Evolutionary conservation across 805 yeast species (phyloP), one percentile per base, ranked within the genome.

Genomic region (Candida railenensis): DNA sequence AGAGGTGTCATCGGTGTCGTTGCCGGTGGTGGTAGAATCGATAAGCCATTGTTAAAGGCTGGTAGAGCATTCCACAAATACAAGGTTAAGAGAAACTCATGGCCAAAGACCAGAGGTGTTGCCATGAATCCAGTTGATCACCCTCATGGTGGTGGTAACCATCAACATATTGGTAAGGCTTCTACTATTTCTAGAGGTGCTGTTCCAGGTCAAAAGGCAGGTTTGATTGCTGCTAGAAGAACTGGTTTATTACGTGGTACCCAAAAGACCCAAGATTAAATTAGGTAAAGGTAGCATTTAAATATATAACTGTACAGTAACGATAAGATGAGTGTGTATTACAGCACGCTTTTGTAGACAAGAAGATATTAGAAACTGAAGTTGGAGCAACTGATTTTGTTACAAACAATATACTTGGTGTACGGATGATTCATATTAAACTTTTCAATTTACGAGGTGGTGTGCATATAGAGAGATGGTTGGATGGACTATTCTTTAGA

Each of bases 91-190:
- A 85, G 98, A 83, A 90, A 94, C 96, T 89, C 96, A 62, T 94
- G 98, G 98, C 99, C 99, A 81, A 91, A 89, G 88, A 94, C 98
- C 72, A 90, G 98, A 84, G 99, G 98, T 92, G 98, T 92, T 75
- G 99, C 99, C 76, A 92, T 94, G 99, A 92, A 92, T 83, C 98
- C 98, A 78, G 99, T 92, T 76, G 99, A 92, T 77, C 99, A 92
- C 84, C 99, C 99, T 77, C 99, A 92, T 79, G 99, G 99, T 89
- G 98, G 54, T 57, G 61, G 59, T 56, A 91, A 91, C 96, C 98
- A 92, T 81, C 98, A 92, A 84, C 98, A 92, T 79, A 92, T 91
- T 82, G 98, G 98, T 90, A 92, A 92, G 85, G 97, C 98, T 71
- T 92, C 98, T 67, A 92, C 98, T 71, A 92, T 92, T 69, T 86